A percentile compares a stretch with the other conserved stretches of the same genome.
Evolutionary conservation across 176 grass and related monocot genomes (phyloP).

Genomic region (Triticum turgidum): DNA sequence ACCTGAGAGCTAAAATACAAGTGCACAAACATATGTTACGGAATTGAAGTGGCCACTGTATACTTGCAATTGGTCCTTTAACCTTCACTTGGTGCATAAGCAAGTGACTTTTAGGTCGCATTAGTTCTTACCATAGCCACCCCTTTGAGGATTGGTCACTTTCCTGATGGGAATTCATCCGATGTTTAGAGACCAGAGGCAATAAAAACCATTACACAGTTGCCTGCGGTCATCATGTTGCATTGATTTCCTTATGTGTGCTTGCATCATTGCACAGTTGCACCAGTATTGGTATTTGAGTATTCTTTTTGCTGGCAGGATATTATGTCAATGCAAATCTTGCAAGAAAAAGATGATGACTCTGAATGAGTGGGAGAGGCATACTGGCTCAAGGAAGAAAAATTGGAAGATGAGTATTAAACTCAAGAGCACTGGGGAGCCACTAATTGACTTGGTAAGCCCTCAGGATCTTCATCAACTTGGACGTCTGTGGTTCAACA

Average conservation of each 20-base stretch:
- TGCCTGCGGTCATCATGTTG: neutral
- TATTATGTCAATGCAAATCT: slow-evolving; percentile 57
- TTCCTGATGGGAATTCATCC: slow-evolving; percentile 11
- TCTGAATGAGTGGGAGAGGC: slow-evolving; percentile 73
- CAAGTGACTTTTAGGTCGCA: neutral
- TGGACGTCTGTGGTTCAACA: neutral
- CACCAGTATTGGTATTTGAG: slow-evolving; percentile 34
- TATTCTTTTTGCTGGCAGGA: slow-evolving; percentile 44
- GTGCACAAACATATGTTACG: neutral
- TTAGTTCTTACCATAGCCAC: slow-evolving; percentile 2
- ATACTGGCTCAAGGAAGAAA: slow-evolving; percentile 92
- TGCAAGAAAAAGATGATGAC: slow-evolving; percentile 70
- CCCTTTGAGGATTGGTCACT: neutral
- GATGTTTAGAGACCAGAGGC: neutral
- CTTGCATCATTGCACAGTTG: neutral
- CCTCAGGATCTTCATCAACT: slow-evolving; percentile 2
- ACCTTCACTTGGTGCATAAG: neutral
- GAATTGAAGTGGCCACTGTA: neutral
- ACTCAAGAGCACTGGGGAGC: slow-evolving; percentile 63
- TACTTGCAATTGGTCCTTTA: neutral
- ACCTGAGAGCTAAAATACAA: neutral
- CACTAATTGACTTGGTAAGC: slow-evolving; percentile 61
- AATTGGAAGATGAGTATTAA: slow-evolving; percentile 87
- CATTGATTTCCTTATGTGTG: slow-evolving; percentile 14
- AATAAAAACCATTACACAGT: neutral